Evolutionary conservation across 2,329 filamentous ascomycete species (phyloP).

Genomic region (Magnaporthales sp.): DNA sequence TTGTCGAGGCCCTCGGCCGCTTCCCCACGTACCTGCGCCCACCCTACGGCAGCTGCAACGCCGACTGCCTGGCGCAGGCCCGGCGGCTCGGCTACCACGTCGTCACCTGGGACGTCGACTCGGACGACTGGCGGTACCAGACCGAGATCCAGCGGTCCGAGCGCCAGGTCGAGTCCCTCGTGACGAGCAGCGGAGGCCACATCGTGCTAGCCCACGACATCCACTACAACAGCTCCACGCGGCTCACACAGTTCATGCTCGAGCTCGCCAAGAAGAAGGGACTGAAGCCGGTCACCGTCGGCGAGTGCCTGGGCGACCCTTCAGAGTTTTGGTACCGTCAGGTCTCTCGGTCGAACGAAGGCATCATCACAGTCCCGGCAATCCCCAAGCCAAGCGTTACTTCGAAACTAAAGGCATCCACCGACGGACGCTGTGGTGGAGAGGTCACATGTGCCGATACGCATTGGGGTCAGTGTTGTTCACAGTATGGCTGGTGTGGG

Average conservation of each 20-base stretch:
- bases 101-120: constrained; percentile 21
- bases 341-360: background rate
- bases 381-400: background rate
- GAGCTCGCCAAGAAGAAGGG: constrained; percentile 25
- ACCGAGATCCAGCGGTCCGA: background rate
- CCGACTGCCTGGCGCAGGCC: constrained; percentile 16
- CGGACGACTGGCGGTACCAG: constrained; percentile 16
- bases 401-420: background rate
- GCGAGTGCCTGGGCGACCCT: constrained; percentile 36
- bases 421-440: constrained; percentile 4
- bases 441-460: constrained; percentile 4
- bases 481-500: background rate
- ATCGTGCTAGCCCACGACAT: constrained; percentile 30
- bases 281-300: constrained; percentile 35
- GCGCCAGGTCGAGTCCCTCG: background rate
- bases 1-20: constrained; percentile 25
- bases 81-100: constrained; percentile 24
- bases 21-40: constrained; percentile 34
- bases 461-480: constrained; percentile 4
- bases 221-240: constrained; percentile 32
- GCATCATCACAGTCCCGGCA: background rate
- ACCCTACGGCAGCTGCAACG: constrained; percentile 22
- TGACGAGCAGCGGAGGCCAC: background rate
- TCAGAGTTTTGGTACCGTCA: constrained; percentile 36
- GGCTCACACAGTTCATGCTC: constrained; percentile 34